Base-by-base conservation (phyloP, 495 filamentous ascomycete species). In the Melanomma pulvis-pyrius region DNA sequence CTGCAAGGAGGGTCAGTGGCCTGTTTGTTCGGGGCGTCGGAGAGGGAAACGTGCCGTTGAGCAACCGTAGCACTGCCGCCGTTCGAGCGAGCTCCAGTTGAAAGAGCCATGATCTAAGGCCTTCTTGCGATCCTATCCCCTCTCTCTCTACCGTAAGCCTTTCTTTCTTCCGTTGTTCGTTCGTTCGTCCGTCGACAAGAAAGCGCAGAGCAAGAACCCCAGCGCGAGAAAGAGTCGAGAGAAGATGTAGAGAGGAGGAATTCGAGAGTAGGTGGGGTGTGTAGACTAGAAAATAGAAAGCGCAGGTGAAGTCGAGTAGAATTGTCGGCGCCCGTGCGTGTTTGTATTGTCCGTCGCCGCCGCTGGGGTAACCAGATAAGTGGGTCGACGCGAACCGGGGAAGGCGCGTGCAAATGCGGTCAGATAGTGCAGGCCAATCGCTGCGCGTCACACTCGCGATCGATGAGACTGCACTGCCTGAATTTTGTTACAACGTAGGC, bases 1-100 rank as follows among this genome's bases (percentile, higher is more conserved):
- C 93, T 98, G 77, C 21, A 29, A 15, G 41, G 30, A 26, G 22
- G 12, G 39, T 48, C 48, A 49, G 39, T 49, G 26, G 24, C 13
- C 26, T 25, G 19, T 36, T 11, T 30, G 47, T 2, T 5, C 13
- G 41, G 46, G 41, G 46, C 46, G 50, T 41, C 9, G n/a, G 65
- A 26, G 41, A 22, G 39, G 49, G 32, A 47, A 22, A 32, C 58
- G 48, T 69, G 65, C 67, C 67, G 67, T 29, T 64, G 61, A 44
- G 67, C 67, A 8, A 69, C 67, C 8, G 53, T 69, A 1, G 32
- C 41, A 28, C 49, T 32, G 48, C 56, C 47, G 36, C 57, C 58
- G 34, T 69, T 69, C 21, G 67, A 21, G 22, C 50, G 34, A 5
- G 48, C 24, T 8, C 21, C 29, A 11, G 57, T 22, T 47, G 65